Base-by-base conservation (phyloP, 441 rosid species). In the Omphalea diandra region DNA sequence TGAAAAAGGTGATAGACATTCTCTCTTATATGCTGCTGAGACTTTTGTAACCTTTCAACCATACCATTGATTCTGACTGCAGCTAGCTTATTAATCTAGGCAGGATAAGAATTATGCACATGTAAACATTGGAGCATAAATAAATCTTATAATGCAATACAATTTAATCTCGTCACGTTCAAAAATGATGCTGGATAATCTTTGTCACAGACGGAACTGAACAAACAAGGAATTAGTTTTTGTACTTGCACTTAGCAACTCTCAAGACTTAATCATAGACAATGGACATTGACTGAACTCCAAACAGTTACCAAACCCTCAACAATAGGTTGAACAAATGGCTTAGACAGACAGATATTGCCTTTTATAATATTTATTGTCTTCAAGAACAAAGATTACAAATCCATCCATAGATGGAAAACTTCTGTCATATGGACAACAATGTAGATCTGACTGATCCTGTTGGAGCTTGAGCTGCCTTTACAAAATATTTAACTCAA, bases 11-110 rank as follows among this genome's bases (percentile, higher is more conserved):
- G 68, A 77, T 93, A 95, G 38, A 93, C 86, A 70, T 81, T 86
- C 88, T 89, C 99, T 77, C 91, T 88, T 71, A 86, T 86, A 81
- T 89, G 89, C 78, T 88, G 90, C 79, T 91, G 97, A 11, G 98
- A 83, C 67, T 80, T 86, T 52, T 93, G 97, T 65, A 96, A 79
- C 87, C 97, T 86, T 78, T 96, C 99, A 68, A 96, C 86, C 97
- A 96, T 96, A 58, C 96, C 93, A 59, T 86, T 93, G 78, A 93
- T 90, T 83, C 99, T 85, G 74, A 96, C 95, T 32, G 99, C 99
- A 69, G 99, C 98, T 79, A 93, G 70, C 82, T 93, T 96, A 66
- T 85, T 96, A 64, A 96, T 93, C 99, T 96, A 79, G 57, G 43
- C 50, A 76, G 63, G 58, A 33, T 36, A 67, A 67, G 52, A 70